A percentile compares a stretch with the other conserved stretches of the same genome.
Evolutionary conservation across 2,329 filamentous ascomycete genomes (phyloP).

Genomic region (Pseudocercospora vitis): DNA sequence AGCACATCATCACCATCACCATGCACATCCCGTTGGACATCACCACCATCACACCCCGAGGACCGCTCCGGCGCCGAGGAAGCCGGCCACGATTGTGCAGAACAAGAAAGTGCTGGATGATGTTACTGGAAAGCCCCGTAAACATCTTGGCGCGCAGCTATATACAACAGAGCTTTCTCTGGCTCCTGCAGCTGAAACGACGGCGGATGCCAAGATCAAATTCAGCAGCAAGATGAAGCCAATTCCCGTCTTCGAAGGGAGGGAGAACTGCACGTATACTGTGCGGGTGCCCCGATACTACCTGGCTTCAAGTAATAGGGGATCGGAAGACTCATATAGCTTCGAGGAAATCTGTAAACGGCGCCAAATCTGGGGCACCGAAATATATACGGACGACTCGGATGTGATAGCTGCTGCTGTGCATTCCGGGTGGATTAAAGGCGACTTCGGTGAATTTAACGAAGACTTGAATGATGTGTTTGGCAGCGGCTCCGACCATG

Average conservation of each 20-base stretch:
- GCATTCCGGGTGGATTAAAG: slow-evolving; percentile 87
- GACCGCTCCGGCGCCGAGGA: slow-evolving; percentile 49
- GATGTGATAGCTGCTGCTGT: slow-evolving; percentile 91
- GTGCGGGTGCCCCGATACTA: slow-evolving; percentile 82
- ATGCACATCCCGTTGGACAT: slow-evolving; percentile 39
- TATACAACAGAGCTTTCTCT: slow-evolving; percentile 68
- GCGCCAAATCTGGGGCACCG: slow-evolving; percentile 85
- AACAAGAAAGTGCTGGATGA: slow-evolving; percentile 71
- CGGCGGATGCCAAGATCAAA: slow-evolving; percentile 55
- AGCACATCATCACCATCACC: slow-evolving; percentile 38
- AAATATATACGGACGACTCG: slow-evolving; percentile 93
- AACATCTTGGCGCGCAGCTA: slow-evolving; percentile 79
- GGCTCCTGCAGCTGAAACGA: slow-evolving; percentile 38
- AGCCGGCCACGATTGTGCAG: slow-evolving; percentile 65
- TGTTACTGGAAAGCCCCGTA: slow-evolving; percentile 68
- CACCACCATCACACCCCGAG: slow-evolving; percentile 41
- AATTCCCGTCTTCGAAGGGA: slow-evolving; percentile 72
- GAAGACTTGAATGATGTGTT: slow-evolving; percentile 36
- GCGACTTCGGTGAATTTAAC: slow-evolving; percentile 70
- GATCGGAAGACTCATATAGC: slow-evolving; percentile 48
- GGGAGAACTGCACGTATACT: slow-evolving; percentile 87
- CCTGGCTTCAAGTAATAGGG: slow-evolving; percentile 44
- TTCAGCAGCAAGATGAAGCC: slow-evolving; percentile 65
- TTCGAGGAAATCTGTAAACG: slow-evolving; percentile 81
- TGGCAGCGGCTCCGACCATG: slow-evolving; percentile 33